Conservation (phyloP, 345 rosid genomes). For the Nasturtium officinale region DNA sequence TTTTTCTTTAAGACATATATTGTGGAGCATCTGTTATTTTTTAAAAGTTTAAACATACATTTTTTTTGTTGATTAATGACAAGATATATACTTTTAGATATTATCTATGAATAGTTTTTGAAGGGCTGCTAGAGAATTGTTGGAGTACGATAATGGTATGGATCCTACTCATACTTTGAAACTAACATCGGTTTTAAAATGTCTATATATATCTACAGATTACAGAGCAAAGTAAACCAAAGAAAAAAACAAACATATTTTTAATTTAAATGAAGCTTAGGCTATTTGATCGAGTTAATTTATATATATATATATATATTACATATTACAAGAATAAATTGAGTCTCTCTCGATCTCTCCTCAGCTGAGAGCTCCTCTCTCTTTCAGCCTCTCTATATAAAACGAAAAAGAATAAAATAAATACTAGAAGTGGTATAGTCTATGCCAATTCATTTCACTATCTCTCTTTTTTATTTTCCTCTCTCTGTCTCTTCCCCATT, state of each 20-base stretch:
- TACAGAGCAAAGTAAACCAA: neutral
- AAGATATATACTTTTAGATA: neutral
- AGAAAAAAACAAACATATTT: neutral
- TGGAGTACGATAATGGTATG: slow-evolving; percentile 3
- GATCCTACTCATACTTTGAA: neutral
- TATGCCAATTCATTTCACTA: slow-evolving; percentile 41
- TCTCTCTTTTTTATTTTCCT: slow-evolving; percentile 32
- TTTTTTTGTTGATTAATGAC: neutral
- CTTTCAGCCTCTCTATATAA: slow-evolving; percentile 35
- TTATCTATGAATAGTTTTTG: neutral
- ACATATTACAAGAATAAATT: slow-evolving; percentile 15
- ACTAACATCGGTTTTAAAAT: neutral
- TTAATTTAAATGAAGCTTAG: slow-evolving; percentile 22
- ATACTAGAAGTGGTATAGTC: slow-evolving; percentile 46
- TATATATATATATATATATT: neutral
- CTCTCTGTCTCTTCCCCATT: neutral
- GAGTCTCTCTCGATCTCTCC: slow-evolving; percentile 1
- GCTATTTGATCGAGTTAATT: neutral
- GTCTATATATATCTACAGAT: neutral
- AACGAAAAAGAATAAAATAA: slow-evolving; percentile 22
- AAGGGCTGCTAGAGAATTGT: neutral
- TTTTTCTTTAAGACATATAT: neutral
- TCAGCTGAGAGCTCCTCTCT: slow-evolving; percentile 29
- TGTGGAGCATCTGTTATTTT: neutral
- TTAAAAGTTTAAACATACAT: neutral